Percentiles rank a stretch among this genome's conserved stretches.
Conservation (phyloP, 176 grass and related monocot species). For the Alopecurus myosuroides region DNA sequence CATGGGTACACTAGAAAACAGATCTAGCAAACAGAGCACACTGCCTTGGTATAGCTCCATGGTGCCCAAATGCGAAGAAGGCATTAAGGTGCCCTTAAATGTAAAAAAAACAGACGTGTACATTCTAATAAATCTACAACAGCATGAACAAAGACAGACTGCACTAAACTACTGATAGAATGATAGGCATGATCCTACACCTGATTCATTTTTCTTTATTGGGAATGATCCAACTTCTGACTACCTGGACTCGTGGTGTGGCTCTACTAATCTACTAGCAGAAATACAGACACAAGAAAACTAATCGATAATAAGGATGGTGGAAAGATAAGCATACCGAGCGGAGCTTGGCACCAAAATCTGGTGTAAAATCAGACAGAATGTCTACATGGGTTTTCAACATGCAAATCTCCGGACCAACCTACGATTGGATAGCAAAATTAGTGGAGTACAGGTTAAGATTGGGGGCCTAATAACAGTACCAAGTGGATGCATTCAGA, state of each 20-base stretch:
- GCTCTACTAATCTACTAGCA: not conserved
- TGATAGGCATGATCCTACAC: not conserved
- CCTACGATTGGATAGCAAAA: constrained; percentile 20
- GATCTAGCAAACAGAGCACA: not conserved
- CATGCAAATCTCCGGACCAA: constrained; percentile 86
- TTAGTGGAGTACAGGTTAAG: not conserved
- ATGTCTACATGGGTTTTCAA: constrained; percentile 93
- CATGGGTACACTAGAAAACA: not conserved
- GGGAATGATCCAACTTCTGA: not conserved
- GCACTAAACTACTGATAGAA: not conserved
- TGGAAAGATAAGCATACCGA: constrained; percentile 29
- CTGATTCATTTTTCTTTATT: not conserved
- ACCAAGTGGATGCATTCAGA: too few species aligned
- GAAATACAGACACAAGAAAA: not conserved
- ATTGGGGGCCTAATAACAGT: not conserved
- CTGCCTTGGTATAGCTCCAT: not conserved
- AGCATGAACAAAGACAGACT: not conserved
- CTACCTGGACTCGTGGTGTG: not conserved
- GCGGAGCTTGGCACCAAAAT: constrained; percentile 66
- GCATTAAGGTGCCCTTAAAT: not conserved
- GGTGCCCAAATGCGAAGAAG: not conserved
- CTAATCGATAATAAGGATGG: not conserved
- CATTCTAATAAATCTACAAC: not conserved
- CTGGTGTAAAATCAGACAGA: constrained; percentile 81
- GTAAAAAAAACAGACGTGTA: not conserved